These are phyloP conservation scores for Chimonanthus salicifolius DNA, from an alignment of 164 flowering plant genomes.

Conservation along the genomic window DNA sequence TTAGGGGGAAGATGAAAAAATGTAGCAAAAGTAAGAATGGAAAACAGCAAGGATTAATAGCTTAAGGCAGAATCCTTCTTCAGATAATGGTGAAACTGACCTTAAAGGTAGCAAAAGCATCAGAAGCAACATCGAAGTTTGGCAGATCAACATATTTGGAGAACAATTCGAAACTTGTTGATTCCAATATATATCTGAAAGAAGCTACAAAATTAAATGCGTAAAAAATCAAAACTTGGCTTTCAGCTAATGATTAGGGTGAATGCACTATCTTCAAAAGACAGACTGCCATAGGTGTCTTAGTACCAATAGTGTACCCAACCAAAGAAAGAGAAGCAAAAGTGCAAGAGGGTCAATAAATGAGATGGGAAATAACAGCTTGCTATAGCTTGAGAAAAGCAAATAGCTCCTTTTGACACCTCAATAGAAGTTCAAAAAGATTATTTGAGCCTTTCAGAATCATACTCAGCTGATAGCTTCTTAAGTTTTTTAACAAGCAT, in stretches of 20 bases:
- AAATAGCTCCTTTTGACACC: no score
- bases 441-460: no score
- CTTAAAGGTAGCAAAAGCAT: conserved; percentile 96
- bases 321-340: not conserved
- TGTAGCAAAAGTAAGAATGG: no score
- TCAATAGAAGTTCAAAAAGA: no score
- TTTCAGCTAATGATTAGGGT: not conserved
- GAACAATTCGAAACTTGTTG: conserved; percentile 85
- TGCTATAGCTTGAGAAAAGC: no score
- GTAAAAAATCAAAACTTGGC: conserved; percentile 19
- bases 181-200: conserved; percentile 91
- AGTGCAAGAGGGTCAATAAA: no score
- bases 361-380: no score
- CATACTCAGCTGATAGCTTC: no score
- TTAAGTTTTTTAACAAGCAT: no score
- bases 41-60: not conserved
- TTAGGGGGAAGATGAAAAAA: no score
- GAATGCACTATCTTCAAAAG: not conserved
- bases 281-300: not conserved
- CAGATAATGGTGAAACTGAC: conserved; percentile 28
- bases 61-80: not conserved
- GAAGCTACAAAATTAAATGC: conserved; percentile 31
- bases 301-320: not conserved
- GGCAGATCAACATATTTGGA: conserved; percentile 94
- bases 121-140: conserved; percentile 89